Evolutionary conservation across 495 filamentous ascomycete genomes (phyloP).

Genomic region (Glonium stellatum): DNA sequence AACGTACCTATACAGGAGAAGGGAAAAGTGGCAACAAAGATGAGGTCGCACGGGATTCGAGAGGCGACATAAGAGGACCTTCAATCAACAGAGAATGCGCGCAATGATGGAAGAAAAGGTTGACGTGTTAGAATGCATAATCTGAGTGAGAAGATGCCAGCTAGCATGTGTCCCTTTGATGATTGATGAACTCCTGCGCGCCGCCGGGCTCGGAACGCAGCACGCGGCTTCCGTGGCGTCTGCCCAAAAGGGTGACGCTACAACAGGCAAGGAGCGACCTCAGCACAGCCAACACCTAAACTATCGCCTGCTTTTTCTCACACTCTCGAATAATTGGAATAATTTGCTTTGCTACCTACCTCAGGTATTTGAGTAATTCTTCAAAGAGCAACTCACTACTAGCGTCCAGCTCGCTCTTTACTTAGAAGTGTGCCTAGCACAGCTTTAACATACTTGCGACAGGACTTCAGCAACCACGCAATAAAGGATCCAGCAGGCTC

Average conservation of each 20-base stretch:
- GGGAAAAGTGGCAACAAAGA: slow-evolving; percentile 2
- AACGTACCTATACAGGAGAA: slow-evolving; percentile 28
- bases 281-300: not conserved
- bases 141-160: not conserved
- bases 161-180: not conserved
- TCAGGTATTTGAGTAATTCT: too few relatives aligned
- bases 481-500: not conserved
- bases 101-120: not conserved
- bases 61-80: slow-evolving; percentile 18
- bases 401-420: not conserved
- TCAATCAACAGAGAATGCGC: not conserved
- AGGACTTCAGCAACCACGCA: not conserved
- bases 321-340: not conserved
- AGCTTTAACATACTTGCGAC: not conserved
- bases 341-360: not conserved
- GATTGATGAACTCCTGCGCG: not conserved
- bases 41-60: slow-evolving; percentile 10
- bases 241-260: not conserved
- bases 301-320: not conserved
- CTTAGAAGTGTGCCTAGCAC: not conserved
- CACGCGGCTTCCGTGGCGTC: not conserved
- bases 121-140: not conserved
- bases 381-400: not conserved
- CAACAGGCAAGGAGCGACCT: not conserved
- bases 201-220: not conserved